Conservation (phyloP, 1,139 yeast species). For the Debaryomyces udenii region DNA sequence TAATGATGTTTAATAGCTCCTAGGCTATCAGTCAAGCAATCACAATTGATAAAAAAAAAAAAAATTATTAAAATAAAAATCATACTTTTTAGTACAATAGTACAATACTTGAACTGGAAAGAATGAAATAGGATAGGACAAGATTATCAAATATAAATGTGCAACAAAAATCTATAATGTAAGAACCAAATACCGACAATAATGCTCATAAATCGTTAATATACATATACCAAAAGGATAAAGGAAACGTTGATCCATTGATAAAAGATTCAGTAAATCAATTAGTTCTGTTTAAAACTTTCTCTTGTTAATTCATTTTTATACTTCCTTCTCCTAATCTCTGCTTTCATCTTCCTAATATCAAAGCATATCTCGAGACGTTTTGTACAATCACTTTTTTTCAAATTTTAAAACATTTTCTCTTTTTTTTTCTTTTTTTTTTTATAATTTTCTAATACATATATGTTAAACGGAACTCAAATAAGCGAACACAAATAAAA, state of each 20-base stretch:
- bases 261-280: no score
- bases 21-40: no score
- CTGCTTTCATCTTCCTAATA: conserved; percentile 2
- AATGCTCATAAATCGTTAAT: conserved; percentile 11
- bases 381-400: conserved; percentile 11
- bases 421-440: conserved; percentile 13
- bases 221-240: conserved; percentile 3
- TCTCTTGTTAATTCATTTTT: conserved; percentile 4
- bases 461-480: conserved; percentile 2
- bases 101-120: background rate
- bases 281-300: conserved; percentile 1
- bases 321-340: conserved; percentile 3
- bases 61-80: conserved; percentile 5
- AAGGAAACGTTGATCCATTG: no score
- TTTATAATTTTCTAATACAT: conserved; percentile 1
- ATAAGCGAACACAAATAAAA: conserved; percentile 4
- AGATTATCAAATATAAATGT: conserved; percentile 5
- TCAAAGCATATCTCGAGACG: background rate
- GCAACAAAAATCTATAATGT: conserved; percentile 14
- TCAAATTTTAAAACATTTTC: conserved; percentile 11
- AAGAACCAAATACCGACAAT: conserved; percentile 13
- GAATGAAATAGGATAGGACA: conserved; percentile 6
- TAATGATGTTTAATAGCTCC: background rate
- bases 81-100: conserved; percentile 1
- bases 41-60: conserved; percentile 1